phyloP scores from a whole-genome alignment of 257 asterid genomes.

The Penstemon newberryi region DNA sequence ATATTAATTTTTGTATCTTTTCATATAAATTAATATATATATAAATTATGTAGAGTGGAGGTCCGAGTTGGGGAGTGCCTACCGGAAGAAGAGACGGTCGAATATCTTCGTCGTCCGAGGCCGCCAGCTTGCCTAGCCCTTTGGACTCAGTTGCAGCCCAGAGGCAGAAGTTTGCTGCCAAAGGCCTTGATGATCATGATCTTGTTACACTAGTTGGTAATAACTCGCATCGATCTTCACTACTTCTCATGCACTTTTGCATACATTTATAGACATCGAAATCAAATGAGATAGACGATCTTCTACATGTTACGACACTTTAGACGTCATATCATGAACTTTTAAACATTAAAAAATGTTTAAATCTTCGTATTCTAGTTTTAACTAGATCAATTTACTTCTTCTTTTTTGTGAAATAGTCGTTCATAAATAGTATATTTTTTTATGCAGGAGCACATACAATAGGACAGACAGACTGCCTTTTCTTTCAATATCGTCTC shows the following conservation, averaged over 20 bases:
- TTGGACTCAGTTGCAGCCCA: slow-evolving; percentile 54
- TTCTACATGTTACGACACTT: no score
- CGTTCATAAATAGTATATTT: no score
- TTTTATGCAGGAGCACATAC: slow-evolving; percentile 63
- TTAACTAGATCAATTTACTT: no score
- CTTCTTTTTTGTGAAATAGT: no score
- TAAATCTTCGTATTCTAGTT: no score
- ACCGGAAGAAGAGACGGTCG: slow-evolving; percentile 78
- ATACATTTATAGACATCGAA: no score
- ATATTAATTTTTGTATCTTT: not conserved
- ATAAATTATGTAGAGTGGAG: slow-evolving; percentile 46
- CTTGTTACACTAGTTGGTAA: slow-evolving; percentile 73
- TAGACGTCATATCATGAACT: no score
- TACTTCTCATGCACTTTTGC: no score
- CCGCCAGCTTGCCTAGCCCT: slow-evolving; percentile 55
- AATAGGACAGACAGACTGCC: slow-evolving; percentile 60
- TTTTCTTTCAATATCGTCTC: slow-evolving; percentile 53
- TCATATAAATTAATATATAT: not conserved
- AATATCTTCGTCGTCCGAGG: slow-evolving; percentile 47
- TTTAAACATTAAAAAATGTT: no score
- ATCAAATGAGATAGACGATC: no score
- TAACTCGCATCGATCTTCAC: not conserved
- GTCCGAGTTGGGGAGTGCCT: slow-evolving; percentile 70
- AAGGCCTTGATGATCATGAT: slow-evolving; percentile 79
- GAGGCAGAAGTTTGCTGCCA: slow-evolving; percentile 61